Percentiles rank a stretch among this genome's conserved stretches.
These are phyloP conservation scores for Ramaria rubella DNA, from an alignment of 768 basidiomycete genomes.

Conservation along the genomic window DNA sequence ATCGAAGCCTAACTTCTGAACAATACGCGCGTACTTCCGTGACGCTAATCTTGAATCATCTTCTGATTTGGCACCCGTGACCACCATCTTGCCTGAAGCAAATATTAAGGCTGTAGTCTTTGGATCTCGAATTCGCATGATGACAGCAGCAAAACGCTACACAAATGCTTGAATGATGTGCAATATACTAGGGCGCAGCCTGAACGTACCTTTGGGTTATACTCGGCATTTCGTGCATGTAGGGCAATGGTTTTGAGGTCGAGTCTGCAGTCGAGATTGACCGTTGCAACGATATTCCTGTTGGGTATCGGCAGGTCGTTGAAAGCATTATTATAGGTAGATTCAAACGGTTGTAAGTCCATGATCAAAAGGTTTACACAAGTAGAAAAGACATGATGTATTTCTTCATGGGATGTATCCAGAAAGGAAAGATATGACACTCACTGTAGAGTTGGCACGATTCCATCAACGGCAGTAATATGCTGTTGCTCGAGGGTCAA, in stretches of 20 bases:
- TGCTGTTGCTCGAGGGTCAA: slow-evolving; percentile 88
- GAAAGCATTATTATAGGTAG: neutral
- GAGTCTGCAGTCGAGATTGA: slow-evolving; percentile 93
- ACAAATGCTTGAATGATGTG: slow-evolving; percentile 47
- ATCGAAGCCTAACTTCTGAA: slow-evolving; percentile 98
- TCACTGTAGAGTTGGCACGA: slow-evolving; percentile 93
- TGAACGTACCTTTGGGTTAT: slow-evolving; percentile 95
- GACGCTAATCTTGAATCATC: slow-evolving; percentile 96
- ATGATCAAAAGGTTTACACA: neutral
- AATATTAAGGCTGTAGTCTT: slow-evolving; percentile 99
- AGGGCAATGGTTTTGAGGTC: slow-evolving; percentile 98
- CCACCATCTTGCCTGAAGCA: slow-evolving; percentile 99
- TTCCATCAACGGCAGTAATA: slow-evolving; percentile 94
- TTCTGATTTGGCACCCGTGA: slow-evolving; percentile 98
- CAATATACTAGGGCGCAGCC: slow-evolving; percentile 27
- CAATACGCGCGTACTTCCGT: slow-evolving; percentile 97
- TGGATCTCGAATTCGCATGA: slow-evolving; percentile 99
- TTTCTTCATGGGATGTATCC: too few relatives aligned
- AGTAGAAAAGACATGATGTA: neutral
- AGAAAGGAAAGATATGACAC: slow-evolving; percentile 18
- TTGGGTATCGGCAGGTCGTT: neutral
- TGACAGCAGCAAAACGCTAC: slow-evolving; percentile 99
- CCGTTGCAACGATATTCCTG: slow-evolving; percentile 94
- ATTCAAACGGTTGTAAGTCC: neutral
- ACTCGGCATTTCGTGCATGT: slow-evolving; percentile 97